Percentiles rank a stretch among this genome's conserved stretches.
These are phyloP conservation scores for Hypoxylon sp. DNA, from an alignment of 2,329 filamentous ascomycete genomes.

Conservation along the genomic window DNA sequence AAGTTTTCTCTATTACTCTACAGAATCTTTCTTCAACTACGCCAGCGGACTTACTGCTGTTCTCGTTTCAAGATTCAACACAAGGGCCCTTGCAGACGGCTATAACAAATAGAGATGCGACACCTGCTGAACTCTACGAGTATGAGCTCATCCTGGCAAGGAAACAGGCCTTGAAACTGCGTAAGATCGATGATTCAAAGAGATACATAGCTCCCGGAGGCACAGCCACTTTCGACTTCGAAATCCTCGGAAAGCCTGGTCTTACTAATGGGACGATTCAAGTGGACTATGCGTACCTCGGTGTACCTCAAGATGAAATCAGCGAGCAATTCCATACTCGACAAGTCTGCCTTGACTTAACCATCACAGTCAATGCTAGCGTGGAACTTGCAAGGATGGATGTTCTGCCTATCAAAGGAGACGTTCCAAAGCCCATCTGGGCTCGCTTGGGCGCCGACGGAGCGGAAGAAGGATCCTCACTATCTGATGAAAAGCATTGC, in stretches of 20 bases:
- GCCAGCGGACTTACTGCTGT: constrained; percentile 85
- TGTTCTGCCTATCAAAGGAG: constrained; percentile 78
- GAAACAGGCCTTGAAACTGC: constrained; percentile 76
- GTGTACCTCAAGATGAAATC: constrained; percentile 76
- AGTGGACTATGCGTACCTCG: constrained; percentile 89
- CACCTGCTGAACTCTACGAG: constrained; percentile 85
- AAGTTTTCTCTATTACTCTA: constrained; percentile 82
- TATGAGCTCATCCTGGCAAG: constrained; percentile 84
- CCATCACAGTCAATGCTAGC: constrained; percentile 92
- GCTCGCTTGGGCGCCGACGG: constrained; percentile 57
- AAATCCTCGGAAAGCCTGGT: constrained; percentile 88
- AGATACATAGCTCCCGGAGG: constrained; percentile 76
- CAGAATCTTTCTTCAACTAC: constrained; percentile 81
- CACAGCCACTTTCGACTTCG: constrained; percentile 81
- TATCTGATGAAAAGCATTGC: constrained; percentile 75
- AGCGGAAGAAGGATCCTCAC: constrained; percentile 56
- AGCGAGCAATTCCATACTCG: constrained; percentile 85
- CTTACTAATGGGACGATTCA: constrained; percentile 84
- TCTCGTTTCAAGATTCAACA: constrained; percentile 92
- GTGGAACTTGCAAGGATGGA: constrained; percentile 87
- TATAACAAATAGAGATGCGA: constrained; percentile 81
- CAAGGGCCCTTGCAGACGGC: constrained; percentile 82
- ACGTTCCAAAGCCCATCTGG: constrained; percentile 75
- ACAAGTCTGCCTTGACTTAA: constrained; percentile 84
- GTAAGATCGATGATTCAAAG: constrained; percentile 65